Evolutionary conservation across 805 yeast species (phyloP).

Genomic region (Myxozyma vanderwaltii): DNA sequence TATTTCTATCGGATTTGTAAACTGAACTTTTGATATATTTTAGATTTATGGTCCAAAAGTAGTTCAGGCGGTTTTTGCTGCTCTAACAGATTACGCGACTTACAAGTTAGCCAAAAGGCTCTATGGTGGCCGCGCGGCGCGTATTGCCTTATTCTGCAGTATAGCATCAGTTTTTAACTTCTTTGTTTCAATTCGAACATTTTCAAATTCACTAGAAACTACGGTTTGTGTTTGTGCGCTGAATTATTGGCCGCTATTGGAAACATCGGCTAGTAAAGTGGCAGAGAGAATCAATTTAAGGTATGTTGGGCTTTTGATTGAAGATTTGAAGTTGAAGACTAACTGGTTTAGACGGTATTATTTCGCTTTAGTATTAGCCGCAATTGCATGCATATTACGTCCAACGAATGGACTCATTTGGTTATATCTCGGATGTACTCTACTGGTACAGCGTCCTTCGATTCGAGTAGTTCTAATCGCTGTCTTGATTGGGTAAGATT

Average conservation of each 20-base stretch:
- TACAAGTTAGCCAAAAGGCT: constrained; percentile 51
- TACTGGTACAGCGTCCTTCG: constrained; percentile 35
- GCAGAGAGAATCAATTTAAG: not conserved
- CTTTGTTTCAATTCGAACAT: constrained; percentile 78
- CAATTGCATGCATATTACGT: constrained; percentile 53
- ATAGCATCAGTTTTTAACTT: constrained; percentile 76
- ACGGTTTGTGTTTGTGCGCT: constrained; percentile 67
- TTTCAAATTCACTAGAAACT: constrained; percentile 82
- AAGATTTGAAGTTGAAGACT: not conserved
- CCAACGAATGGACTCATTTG: constrained; percentile 85
- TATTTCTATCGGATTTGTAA: not conserved
- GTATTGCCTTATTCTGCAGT: constrained; percentile 49
- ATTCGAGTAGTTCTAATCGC: constrained; percentile 15
- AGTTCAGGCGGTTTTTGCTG: constrained; percentile 67
- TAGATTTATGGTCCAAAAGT: constrained; percentile 57
- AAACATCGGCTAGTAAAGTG: not conserved
- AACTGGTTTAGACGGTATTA: constrained; percentile 36
- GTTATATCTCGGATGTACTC: constrained; percentile 57
- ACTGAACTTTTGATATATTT: not conserved
- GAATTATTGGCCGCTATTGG: constrained; percentile 69
- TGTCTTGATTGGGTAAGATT: constrained; percentile 28
- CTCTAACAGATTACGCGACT: constrained; percentile 67
- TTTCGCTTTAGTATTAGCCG: constrained; percentile 45
- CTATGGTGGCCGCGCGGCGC: constrained; percentile 27
- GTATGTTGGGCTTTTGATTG: not conserved